Conservation (phyloP, 2,329 filamentous ascomycete genomes). For the Colletotrichum viniferum region DNA sequence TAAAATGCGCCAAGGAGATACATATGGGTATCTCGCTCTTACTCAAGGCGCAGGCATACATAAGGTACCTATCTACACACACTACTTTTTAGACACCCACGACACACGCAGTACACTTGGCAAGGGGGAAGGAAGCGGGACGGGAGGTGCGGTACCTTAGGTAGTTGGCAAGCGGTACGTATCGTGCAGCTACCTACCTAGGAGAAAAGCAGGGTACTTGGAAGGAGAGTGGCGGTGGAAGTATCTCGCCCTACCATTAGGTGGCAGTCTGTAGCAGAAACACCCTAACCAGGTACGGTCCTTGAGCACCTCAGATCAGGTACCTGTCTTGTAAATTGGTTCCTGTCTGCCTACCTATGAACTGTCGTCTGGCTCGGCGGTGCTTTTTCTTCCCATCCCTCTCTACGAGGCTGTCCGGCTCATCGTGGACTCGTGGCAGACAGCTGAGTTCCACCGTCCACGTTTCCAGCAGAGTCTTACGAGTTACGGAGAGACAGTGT, state of each 20-base stretch:
- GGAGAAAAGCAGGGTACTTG: not conserved
- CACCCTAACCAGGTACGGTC: conserved; percentile 3
- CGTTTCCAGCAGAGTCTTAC: not conserved
- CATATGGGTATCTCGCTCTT: not conserved
- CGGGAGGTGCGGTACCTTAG: not conserved
- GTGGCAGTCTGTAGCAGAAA: not conserved
- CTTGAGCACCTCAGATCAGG: not conserved
- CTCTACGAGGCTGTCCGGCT: not conserved
- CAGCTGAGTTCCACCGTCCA: not conserved
- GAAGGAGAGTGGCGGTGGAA: not conserved
- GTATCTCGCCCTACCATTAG: conserved; percentile 9
- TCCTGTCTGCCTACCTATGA: not conserved
- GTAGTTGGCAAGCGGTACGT: not conserved
- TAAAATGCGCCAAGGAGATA: conserved; percentile 5
- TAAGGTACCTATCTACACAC: not conserved
- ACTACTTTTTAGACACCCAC: not conserved
- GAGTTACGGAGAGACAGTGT: not conserved
- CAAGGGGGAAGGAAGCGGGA: conserved; percentile 1
- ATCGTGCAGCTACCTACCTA: not conserved
- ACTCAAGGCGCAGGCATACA: not conserved
- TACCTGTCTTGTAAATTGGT: conserved; percentile 5
- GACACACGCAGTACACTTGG: not conserved
- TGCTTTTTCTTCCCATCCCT: not conserved
- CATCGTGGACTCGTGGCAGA: not conserved
- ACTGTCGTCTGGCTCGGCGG: not conserved